Percentiles rank a stretch among this genome's conserved stretches.
Conservation (phyloP, 1,284 basidiomycete species). For the Heliocybe sulcata region DNA sequence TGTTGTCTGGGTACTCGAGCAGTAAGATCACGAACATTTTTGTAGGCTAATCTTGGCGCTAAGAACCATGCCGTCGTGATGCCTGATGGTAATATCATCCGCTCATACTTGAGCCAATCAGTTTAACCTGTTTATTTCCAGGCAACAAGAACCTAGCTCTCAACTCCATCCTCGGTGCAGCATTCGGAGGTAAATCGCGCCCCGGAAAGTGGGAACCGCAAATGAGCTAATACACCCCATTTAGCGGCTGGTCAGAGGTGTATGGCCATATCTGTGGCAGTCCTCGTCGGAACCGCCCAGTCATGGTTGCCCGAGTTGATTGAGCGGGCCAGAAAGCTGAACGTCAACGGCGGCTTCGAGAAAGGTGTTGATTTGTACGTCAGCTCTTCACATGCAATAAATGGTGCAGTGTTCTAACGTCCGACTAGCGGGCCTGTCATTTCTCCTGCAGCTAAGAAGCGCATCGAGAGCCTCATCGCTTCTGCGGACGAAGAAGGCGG, state of each 20-base stretch:
- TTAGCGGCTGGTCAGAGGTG: slow-evolving; percentile 94
- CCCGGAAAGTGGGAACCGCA: background rate
- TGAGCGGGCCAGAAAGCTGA: slow-evolving; percentile 76
- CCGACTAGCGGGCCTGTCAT: slow-evolving; percentile 83
- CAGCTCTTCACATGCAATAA: slow-evolving; percentile 1
- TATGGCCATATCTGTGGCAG: slow-evolving; percentile 88
- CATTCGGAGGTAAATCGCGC: slow-evolving; percentile 71
- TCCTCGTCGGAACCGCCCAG: slow-evolving; percentile 82
- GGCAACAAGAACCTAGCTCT: slow-evolving; percentile 93
- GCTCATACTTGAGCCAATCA: background rate
- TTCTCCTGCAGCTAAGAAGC: slow-evolving; percentile 78
- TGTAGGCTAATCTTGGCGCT: slow-evolving; percentile 85
- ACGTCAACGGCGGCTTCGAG: slow-evolving; percentile 90
- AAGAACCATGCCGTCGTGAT: slow-evolving; percentile 96
- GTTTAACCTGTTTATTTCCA: slow-evolving; percentile 20
- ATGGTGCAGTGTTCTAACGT: slow-evolving; percentile 7
- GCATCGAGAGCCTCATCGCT: slow-evolving; percentile 73
- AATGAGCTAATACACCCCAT: slow-evolving; percentile 36
- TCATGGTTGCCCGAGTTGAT: slow-evolving; percentile 85
- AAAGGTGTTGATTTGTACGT: slow-evolving; percentile 78
- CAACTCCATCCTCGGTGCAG: slow-evolving; percentile 92
- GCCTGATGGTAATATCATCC: slow-evolving; percentile 69
- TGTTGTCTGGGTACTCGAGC: too few species aligned
- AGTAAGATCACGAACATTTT: too few species aligned
- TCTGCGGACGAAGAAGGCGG: slow-evolving; percentile 86